A percentile compares a stretch with the other conserved stretches of the same genome.
phyloP scores from a whole-genome alignment of 2,329 filamentous ascomycete species.

The Teratosphaeria zuluensis region DNA sequence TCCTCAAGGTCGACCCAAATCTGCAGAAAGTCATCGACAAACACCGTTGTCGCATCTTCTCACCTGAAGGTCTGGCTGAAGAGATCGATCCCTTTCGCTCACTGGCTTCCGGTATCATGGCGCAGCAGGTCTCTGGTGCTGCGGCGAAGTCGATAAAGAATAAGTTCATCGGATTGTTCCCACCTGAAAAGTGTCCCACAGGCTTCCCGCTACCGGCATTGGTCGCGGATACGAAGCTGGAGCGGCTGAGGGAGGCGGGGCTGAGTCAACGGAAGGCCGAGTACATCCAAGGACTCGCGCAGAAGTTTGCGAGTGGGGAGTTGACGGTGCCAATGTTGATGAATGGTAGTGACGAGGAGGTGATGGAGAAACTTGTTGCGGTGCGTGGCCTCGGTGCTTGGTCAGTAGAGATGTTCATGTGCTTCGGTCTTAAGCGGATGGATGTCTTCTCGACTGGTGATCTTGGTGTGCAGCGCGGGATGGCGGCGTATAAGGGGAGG shows the following conservation, averaged over 20 bases:
- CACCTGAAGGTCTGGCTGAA: constrained; percentile 70
- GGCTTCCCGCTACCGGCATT: constrained; percentile 67
- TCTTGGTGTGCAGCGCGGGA: constrained; percentile 86
- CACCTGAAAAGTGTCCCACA: constrained; percentile 17
- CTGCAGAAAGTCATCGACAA: constrained; percentile 63
- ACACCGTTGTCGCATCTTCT: constrained; percentile 71
- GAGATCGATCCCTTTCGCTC: constrained; percentile 79
- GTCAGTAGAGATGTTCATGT: constrained; percentile 97
- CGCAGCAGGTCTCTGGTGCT: constrained; percentile 89
- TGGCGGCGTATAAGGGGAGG: constrained; percentile 75
- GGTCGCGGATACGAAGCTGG: constrained; percentile 55
- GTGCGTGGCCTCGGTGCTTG: constrained; percentile 81
- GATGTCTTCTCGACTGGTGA: constrained; percentile 92
- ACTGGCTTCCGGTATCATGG: constrained; percentile 79
- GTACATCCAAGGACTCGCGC: constrained; percentile 77
- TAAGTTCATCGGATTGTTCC: constrained; percentile 71
- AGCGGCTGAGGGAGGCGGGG: constrained; percentile 69
- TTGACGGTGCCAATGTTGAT: constrained; percentile 67
- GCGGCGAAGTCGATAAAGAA: constrained; percentile 82
- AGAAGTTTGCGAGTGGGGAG: constrained; percentile 68
- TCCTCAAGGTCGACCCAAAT: constrained; percentile 62
- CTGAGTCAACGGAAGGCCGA: constrained; percentile 92
- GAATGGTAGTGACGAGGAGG: constrained; percentile 72
- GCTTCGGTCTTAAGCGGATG: constrained; percentile 86
- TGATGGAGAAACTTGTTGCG: constrained; percentile 71